These are phyloP conservation scores for Austroboletus eburneus DNA, from an alignment of 768 basidiomycete genomes.

Conservation along the genomic window DNA sequence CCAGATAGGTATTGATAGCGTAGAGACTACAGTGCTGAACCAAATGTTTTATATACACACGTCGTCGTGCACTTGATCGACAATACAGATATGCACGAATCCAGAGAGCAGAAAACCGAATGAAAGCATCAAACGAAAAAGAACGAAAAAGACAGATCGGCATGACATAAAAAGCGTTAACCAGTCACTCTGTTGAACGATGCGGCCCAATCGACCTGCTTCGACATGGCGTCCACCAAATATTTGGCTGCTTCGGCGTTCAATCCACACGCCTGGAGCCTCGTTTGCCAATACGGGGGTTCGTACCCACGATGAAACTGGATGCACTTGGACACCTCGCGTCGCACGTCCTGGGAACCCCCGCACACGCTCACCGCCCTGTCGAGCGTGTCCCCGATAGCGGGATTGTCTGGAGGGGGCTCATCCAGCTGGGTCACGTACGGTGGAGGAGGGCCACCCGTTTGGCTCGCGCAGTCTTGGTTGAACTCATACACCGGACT, in stretches of 20 bases:
- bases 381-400: conserved; percentile 19
- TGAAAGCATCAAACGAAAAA: neutral
- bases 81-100: neutral
- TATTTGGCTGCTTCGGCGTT: conserved; percentile 9
- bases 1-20: no score
- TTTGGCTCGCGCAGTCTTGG: neutral
- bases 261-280: conserved; percentile 21
- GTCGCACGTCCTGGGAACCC: conserved; percentile 14
- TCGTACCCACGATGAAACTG: conserved; percentile 23
- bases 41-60: no score
- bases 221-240: conserved; percentile 27
- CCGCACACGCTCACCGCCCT: conserved; percentile 16
- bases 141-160: no score
- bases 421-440: conserved; percentile 8
- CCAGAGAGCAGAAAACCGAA: neutral
- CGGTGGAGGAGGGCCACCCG: conserved; percentile 16
- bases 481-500: conserved; percentile 15
- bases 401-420: conserved; percentile 8
- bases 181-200: conserved; percentile 1
- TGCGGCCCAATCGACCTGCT: conserved; percentile 18
- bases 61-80: no score
- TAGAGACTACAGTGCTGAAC: no score
- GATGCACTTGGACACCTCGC: conserved; percentile 24
- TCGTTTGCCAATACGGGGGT: conserved; percentile 24
- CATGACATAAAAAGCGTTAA: neutral